Evolutionary conservation across 306 rosid genomes (phyloP).

Genomic region (Alnus glutinosa): DNA sequence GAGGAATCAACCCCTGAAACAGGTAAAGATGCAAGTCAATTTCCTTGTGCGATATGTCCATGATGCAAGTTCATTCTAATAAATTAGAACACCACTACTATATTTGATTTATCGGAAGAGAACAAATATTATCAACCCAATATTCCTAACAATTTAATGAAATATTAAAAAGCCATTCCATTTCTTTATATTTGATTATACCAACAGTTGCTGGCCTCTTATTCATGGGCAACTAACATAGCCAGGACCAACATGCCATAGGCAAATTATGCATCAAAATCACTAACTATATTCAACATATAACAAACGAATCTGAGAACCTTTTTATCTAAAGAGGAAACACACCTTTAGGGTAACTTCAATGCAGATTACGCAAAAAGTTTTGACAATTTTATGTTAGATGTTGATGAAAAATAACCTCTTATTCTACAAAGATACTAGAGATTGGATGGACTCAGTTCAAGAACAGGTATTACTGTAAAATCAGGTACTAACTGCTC

Average conservation of each 20-base stretch:
- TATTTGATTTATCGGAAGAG: neutral
- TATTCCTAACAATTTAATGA: neutral
- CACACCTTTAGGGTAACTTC: neutral
- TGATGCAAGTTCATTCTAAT: slow-evolving; percentile 7
- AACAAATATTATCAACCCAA: neutral
- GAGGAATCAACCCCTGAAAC: slow-evolving; percentile 89
- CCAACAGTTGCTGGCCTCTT: neutral
- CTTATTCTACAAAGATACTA: neutral
- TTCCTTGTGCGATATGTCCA: neutral
- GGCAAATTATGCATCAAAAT: neutral
- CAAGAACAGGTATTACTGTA: neutral
- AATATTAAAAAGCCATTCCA: neutral
- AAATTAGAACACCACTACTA: slow-evolving; percentile 4
- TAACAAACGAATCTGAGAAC: neutral
- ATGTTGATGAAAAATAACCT: neutral
- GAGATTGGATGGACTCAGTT: neutral
- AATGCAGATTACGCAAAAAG: neutral
- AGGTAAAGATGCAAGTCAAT: slow-evolving; percentile 23
- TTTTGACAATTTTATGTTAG: neutral
- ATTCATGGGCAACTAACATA: neutral
- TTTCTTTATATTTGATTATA: neutral
- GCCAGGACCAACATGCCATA: neutral
- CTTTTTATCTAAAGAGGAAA: neutral
- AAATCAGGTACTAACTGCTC: neutral
- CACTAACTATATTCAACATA: neutral